These are phyloP conservation scores for Arthrobotrys sphaeroides DNA, from an alignment of 2,329 filamentous ascomycete genomes.

Conservation along the genomic window DNA sequence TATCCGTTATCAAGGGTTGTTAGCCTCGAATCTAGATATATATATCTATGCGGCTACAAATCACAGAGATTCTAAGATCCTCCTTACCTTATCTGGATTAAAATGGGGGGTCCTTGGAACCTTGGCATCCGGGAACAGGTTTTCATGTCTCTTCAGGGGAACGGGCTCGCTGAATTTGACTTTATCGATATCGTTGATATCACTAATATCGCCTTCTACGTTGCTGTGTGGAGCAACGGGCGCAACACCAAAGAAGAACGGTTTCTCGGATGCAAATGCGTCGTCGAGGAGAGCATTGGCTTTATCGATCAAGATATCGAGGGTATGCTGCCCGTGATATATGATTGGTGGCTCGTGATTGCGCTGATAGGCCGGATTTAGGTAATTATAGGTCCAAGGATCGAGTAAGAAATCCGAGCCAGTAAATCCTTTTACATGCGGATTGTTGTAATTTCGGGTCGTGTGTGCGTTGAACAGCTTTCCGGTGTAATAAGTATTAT, in stretches of 20 bases:
- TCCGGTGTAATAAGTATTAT: slow-evolving; percentile 77
- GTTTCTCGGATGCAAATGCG: slow-evolving; percentile 66
- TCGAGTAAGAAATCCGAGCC: slow-evolving; percentile 71
- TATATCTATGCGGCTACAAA: background rate
- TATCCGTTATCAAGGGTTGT: no score
- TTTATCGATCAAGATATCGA: slow-evolving; percentile 70
- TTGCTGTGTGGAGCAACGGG: slow-evolving; percentile 75
- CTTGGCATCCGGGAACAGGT: slow-evolving; percentile 70
- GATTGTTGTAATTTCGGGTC: slow-evolving; percentile 70
- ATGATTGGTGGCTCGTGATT: slow-evolving; percentile 69
- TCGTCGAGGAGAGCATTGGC: slow-evolving; percentile 71
- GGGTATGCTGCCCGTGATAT: slow-evolving; percentile 68
- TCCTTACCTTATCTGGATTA: slow-evolving; percentile 70
- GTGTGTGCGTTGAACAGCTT: slow-evolving; percentile 76
- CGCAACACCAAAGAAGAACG: slow-evolving; percentile 74
- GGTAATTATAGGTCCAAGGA: slow-evolving; percentile 74
- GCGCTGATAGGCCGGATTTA: slow-evolving; percentile 72
- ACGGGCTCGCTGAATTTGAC: slow-evolving; percentile 66
- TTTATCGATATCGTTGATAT: slow-evolving; percentile 56
- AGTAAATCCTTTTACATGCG: slow-evolving; percentile 70
- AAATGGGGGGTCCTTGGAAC: slow-evolving; percentile 73
- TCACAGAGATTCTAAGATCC: no score
- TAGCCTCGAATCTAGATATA: background rate
- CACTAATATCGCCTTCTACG: slow-evolving; percentile 60
- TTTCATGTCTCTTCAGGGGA: slow-evolving; percentile 69